These are phyloP conservation scores for Podospora australis DNA, from an alignment of 495 filamentous ascomycete genomes.

Conservation along the genomic window DNA sequence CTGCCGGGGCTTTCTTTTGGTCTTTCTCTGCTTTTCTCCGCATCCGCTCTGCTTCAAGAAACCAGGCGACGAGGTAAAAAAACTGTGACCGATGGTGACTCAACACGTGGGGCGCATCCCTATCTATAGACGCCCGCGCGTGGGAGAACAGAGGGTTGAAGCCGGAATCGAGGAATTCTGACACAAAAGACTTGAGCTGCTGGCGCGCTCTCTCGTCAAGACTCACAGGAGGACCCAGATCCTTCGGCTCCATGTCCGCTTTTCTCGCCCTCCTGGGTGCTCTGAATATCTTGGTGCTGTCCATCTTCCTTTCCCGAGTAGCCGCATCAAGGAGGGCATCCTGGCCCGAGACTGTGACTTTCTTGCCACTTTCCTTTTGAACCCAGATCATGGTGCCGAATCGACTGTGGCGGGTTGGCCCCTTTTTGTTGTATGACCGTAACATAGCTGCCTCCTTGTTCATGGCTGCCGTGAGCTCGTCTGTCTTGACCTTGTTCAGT, in stretches of 20 bases:
- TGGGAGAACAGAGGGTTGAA: constrained; percentile 93
- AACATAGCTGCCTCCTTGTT: constrained; percentile 75
- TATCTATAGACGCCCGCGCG: constrained; percentile 81
- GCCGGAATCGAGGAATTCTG: constrained; percentile 89
- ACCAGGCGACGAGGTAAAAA: constrained; percentile 92
- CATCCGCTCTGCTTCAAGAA: constrained; percentile 79
- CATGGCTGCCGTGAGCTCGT: constrained; percentile 69
- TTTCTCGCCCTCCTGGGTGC: constrained; percentile 60
- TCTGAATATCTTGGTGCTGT: constrained; percentile 83
- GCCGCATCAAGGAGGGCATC: constrained; percentile 69
- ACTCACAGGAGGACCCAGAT: constrained; percentile 66
- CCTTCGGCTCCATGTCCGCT: constrained; percentile 59
- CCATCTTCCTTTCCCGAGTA: constrained; percentile 75
- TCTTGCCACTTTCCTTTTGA: constrained; percentile 72
- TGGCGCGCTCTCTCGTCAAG: constrained; percentile 62
- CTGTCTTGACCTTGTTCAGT: constrained; percentile 54
- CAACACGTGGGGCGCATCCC: constrained; percentile 78
- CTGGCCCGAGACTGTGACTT: constrained; percentile 84
- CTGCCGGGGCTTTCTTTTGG: constrained; percentile 31
- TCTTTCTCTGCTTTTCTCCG: constrained; percentile 55
- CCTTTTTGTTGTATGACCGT: constrained; percentile 67
- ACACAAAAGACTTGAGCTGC: constrained; percentile 74
- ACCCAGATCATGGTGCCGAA: constrained; percentile 99
- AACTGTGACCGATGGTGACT: constrained; percentile 71
- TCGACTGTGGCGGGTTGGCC: constrained; percentile 82